Conservation (phyloP, 495 filamentous ascomycete genomes). For the Aspergillus kassunensis region DNA sequence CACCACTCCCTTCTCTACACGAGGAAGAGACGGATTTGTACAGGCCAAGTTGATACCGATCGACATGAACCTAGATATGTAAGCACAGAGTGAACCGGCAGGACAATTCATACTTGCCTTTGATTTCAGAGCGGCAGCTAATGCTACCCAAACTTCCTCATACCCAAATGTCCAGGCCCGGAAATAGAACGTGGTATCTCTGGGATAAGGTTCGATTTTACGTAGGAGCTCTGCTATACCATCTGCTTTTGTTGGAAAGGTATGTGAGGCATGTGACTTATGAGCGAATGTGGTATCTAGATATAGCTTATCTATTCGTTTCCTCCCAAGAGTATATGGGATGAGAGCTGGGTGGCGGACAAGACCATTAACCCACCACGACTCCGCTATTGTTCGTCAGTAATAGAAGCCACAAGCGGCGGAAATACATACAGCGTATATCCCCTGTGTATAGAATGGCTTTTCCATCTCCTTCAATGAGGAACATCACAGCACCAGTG, state of each 20-base stretch:
- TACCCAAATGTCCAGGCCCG: constrained; percentile 92
- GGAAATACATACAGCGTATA: constrained; percentile 59
- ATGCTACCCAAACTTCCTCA: constrained; percentile 85
- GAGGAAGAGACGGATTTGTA: constrained; percentile 61
- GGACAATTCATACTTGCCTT: constrained; percentile 41
- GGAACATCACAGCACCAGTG: constrained; percentile 88
- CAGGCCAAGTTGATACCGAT: constrained; percentile 70
- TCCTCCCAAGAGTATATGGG: constrained; percentile 66
- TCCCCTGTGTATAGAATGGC: constrained; percentile 91
- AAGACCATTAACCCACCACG: constrained; percentile 65
- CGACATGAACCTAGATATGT: constrained; percentile 66
- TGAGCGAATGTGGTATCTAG: constrained; percentile 78
- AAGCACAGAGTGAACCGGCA: constrained; percentile 8
- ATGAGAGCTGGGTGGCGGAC: constrained; percentile 67
- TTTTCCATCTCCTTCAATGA: constrained; percentile 73
- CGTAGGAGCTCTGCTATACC: constrained; percentile 70
- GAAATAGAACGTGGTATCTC: constrained; percentile 77
- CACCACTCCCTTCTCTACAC: constrained; percentile 24
- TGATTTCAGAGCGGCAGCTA: constrained; percentile 64
- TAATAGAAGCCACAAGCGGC: neutral
- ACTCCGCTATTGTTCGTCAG: constrained; percentile 44
- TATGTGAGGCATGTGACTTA: constrained; percentile 38
- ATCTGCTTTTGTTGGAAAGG: constrained; percentile 60
- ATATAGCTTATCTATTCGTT: constrained; percentile 73
- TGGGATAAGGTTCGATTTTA: constrained; percentile 65